phyloP scores from a whole-genome alignment of 257 asterid genomes.

The Salvia miltiorrhiza region DNA sequence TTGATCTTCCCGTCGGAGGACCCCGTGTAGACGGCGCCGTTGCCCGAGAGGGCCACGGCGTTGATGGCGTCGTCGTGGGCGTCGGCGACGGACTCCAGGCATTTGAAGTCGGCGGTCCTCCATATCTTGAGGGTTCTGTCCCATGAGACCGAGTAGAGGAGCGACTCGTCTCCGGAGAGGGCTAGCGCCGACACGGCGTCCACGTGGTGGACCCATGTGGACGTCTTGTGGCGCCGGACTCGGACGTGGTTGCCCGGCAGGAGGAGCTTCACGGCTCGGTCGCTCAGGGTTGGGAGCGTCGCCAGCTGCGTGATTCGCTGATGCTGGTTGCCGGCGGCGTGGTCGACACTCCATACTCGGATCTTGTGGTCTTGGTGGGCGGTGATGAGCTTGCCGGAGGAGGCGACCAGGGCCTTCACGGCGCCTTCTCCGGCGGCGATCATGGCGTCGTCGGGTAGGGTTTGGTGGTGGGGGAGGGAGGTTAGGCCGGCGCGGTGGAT shows the following conservation, averaged over 20 bases:
- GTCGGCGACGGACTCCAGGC: slow-evolving; percentile 58
- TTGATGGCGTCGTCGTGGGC: slow-evolving; percentile 88
- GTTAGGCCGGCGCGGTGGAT: slow-evolving; percentile 23
- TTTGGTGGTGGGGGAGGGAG: slow-evolving; percentile 1
- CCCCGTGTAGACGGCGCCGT: slow-evolving; percentile 54
- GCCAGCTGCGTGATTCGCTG: slow-evolving; percentile 36
- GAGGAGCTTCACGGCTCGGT: slow-evolving; percentile 48
- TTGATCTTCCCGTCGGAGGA: slow-evolving; percentile 71
- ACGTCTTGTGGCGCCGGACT: slow-evolving; percentile 52
- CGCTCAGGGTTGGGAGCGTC: slow-evolving; percentile 61
- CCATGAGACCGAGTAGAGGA: slow-evolving; percentile 81
- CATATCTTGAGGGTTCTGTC: slow-evolving; percentile 68
- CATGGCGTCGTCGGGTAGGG: slow-evolving; percentile 1
- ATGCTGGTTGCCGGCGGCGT: not conserved
- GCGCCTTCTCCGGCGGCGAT: slow-evolving; percentile 60
- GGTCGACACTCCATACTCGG: slow-evolving; percentile 58
- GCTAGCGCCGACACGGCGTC: slow-evolving; percentile 71
- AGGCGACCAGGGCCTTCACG: slow-evolving; percentile 50
- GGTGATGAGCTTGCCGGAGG: slow-evolving; percentile 48
- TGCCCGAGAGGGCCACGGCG: slow-evolving; percentile 38
- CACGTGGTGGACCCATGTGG: slow-evolving; percentile 71
- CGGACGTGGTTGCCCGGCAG: slow-evolving; percentile 49
- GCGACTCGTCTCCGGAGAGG: slow-evolving; percentile 42
- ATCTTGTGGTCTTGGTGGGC: slow-evolving; percentile 88
- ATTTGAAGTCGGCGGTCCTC: slow-evolving; percentile 54